Evolutionary conservation across 495 filamentous ascomycete genomes (phyloP).

Genomic region (Penicillium waksmanii): DNA sequence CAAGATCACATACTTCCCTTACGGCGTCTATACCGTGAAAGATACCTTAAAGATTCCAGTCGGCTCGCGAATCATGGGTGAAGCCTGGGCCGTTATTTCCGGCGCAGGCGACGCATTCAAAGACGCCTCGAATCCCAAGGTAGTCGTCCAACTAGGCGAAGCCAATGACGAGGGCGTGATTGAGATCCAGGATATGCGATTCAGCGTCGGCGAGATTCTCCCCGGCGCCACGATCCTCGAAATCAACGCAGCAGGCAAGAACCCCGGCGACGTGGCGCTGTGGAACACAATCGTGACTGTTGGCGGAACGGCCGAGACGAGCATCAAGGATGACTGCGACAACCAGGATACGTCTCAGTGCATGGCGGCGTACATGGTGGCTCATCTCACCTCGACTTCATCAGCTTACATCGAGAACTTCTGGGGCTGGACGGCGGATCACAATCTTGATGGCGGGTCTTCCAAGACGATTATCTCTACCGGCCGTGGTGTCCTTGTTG

Average conservation of each 20-base stretch:
- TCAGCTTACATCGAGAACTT: slow-evolving; percentile 61
- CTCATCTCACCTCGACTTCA: slow-evolving; percentile 51
- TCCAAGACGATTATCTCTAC: slow-evolving; percentile 48
- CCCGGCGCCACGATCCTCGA: slow-evolving; percentile 80
- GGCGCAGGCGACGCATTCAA: slow-evolving; percentile 51
- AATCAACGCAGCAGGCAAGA: slow-evolving; percentile 54
- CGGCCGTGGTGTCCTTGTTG: slow-evolving; percentile 54
- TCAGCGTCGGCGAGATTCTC: slow-evolving; percentile 63
- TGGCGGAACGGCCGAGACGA: slow-evolving; percentile 51
- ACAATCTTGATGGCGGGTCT: slow-evolving; percentile 46
- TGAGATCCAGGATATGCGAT: slow-evolving; percentile 57
- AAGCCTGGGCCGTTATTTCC: slow-evolving; percentile 49
- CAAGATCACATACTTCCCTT: slow-evolving; percentile 57
- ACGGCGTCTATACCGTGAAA: slow-evolving; percentile 57
- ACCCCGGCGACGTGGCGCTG: slow-evolving; percentile 58
- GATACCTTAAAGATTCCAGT: slow-evolving; percentile 56
- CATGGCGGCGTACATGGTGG: slow-evolving; percentile 50
- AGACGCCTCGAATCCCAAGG: slow-evolving; percentile 48
- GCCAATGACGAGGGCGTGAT: slow-evolving; percentile 51
- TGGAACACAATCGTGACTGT: slow-evolving; percentile 60
- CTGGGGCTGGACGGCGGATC: slow-evolving; percentile 63
- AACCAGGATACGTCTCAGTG: slow-evolving; percentile 21
- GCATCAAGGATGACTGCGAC: slow-evolving; percentile 44
- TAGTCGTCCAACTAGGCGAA: slow-evolving; percentile 58
- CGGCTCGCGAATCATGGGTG: slow-evolving; percentile 52